Percentiles rank a stretch among this genome's conserved stretches.
phyloP scores from a whole-genome alignment of 2,329 filamentous ascomycete species.

The Penicillium rolfsii region DNA sequence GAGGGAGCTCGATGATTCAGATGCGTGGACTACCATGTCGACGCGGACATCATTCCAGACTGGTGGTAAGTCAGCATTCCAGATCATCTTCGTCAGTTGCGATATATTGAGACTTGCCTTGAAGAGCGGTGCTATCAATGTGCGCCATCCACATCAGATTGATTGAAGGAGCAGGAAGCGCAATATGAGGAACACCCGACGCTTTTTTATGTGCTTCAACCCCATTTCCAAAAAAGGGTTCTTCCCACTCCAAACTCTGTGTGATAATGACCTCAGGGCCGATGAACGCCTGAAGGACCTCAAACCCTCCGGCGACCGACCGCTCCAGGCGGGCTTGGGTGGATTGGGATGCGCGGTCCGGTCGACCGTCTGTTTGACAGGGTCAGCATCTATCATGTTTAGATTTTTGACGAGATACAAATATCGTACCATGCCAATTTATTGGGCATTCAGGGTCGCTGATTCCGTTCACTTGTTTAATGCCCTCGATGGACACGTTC shows the following conservation, averaged over 20 bases:
- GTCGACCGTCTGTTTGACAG: constrained; percentile 64
- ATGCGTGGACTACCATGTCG: constrained; percentile 81
- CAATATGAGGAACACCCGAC: constrained; percentile 67
- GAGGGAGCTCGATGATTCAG: constrained; percentile 72
- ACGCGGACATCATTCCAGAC: constrained; percentile 78
- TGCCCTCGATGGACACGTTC: constrained; percentile 67
- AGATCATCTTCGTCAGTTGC: not conserved
- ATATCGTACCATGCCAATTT: constrained; percentile 58
- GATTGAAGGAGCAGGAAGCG: constrained; percentile 67
- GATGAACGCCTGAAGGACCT: constrained; percentile 72
- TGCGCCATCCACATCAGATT: constrained; percentile 75
- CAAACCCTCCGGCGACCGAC: constrained; percentile 66
- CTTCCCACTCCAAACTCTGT: constrained; percentile 69
- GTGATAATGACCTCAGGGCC: constrained; percentile 76
- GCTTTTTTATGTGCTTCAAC: constrained; percentile 59
- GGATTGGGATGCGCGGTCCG: constrained; percentile 72
- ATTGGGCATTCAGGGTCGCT: constrained; percentile 67
- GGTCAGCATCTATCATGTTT: constrained; percentile 10
- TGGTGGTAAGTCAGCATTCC: constrained; percentile 35
- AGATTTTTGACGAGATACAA: constrained; percentile 52
- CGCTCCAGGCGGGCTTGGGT: constrained; percentile 70
- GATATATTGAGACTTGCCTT: constrained; percentile 53
- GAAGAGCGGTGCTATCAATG: constrained; percentile 72
- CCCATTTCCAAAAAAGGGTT: constrained; percentile 66
- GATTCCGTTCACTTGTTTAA: constrained; percentile 80